A percentile compares a stretch with the other conserved stretches of the same genome.
phyloP scores from a whole-genome alignment of 2,329 filamentous ascomycete species.

The Ceratocystis variospora region DNA sequence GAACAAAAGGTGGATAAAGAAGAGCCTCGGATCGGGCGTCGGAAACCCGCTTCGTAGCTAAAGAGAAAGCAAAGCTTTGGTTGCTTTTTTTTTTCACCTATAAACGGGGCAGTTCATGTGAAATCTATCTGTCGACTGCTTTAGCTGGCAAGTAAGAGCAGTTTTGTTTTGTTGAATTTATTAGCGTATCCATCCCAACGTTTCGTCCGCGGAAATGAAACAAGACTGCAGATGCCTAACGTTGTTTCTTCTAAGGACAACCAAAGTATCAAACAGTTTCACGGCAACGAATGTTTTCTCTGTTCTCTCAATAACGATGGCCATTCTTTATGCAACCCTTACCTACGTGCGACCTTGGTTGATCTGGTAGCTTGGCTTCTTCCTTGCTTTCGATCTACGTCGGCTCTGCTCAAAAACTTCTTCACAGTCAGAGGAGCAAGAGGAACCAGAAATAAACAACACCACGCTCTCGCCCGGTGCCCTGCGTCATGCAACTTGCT shows the following conservation, averaged over 20 bases:
- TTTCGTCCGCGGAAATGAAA: neutral
- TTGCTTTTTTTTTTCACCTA: no score
- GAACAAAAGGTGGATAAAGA: neutral
- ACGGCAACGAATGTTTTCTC: neutral
- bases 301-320: neutral
- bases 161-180: slow-evolving; percentile 5
- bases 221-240: slow-evolving; percentile 1
- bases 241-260: neutral
- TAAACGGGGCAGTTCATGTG: no score
- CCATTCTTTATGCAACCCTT: no score
- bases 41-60: neutral
- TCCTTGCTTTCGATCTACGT: no score
- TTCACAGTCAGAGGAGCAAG: neutral
- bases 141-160: neutral
- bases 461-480: neutral
- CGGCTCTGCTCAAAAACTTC: no score
- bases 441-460: neutral
- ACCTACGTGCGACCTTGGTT: neutral
- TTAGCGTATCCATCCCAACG: neutral
- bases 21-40: neutral
- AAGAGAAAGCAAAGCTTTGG: no score
- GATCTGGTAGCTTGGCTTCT: neutral
- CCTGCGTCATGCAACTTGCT: neutral
- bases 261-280: neutral
- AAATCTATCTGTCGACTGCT: no score